Percentiles rank a stretch among this genome's conserved stretches.
Evolutionary conservation across 257 asterid genomes (phyloP).

Genomic region (Perilla frutescens): DNA sequence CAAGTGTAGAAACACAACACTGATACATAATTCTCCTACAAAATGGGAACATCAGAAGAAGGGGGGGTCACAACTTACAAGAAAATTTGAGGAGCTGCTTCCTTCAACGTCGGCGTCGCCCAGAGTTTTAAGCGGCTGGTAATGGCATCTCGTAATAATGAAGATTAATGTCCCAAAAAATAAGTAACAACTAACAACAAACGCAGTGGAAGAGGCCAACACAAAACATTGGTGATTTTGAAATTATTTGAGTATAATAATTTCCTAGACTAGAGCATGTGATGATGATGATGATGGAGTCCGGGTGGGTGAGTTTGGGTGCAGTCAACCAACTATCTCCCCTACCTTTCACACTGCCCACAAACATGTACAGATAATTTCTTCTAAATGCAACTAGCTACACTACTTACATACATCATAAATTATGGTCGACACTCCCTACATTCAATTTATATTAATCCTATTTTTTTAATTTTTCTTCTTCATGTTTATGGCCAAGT

Average conservation of each 20-base stretch:
- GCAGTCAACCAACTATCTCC: not conserved
- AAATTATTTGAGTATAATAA: no score
- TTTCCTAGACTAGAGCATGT: no score
- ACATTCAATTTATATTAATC: no score
- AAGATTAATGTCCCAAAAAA: not conserved
- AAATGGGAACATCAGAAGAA: slow-evolving; percentile 7
- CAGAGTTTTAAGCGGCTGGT: not conserved
- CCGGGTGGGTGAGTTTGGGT: not conserved
- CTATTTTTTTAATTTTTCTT: no score
- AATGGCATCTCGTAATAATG: not conserved
- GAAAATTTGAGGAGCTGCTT: slow-evolving; percentile 15
- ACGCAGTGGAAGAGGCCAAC: not conserved
- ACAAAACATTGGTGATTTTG: not conserved
- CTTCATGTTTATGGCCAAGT: no score
- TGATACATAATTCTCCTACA: not conserved
- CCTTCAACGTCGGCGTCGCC: not conserved
- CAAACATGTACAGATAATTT: no score
- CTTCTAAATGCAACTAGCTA: no score
- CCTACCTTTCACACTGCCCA: not conserved
- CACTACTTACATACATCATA: no score
- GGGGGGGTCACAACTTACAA: slow-evolving; percentile 1
- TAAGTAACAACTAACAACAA: not conserved
- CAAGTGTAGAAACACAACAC: not conserved
- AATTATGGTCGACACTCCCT: no score
- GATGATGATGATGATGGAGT: no score